These are phyloP conservation scores for Amanita phalloides DNA, from an alignment of 768 basidiomycete species.

Conservation along the genomic window DNA sequence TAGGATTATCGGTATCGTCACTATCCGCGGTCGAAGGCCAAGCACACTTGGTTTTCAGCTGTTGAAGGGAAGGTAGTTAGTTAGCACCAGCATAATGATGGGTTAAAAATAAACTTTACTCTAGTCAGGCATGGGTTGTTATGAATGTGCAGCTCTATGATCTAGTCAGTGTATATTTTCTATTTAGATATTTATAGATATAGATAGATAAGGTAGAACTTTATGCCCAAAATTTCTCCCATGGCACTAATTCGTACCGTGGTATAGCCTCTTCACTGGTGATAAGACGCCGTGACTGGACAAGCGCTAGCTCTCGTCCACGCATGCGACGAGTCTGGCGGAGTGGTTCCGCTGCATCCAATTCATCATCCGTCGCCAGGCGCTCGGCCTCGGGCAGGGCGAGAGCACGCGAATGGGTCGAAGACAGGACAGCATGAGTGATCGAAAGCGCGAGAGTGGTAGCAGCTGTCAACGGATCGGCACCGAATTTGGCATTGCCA, in stretches of 20 bases:
- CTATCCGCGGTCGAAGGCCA: no score
- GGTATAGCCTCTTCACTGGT: conserved; percentile 22
- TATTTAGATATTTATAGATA: background rate
- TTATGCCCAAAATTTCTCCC: conserved; percentile 3
- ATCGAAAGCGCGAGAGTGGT: conserved; percentile 60
- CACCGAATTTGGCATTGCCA: background rate
- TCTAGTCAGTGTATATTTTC: no score
- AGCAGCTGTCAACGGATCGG: conserved; percentile 43
- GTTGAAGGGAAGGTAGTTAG: background rate
- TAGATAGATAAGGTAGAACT: background rate
- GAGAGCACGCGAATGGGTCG: conserved; percentile 50
- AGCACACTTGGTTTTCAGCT: no score
- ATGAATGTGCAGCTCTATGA: background rate
- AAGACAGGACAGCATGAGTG: conserved; percentile 59
- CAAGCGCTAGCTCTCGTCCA: conserved; percentile 73
- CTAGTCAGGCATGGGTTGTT: background rate
- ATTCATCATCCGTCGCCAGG: conserved; percentile 64
- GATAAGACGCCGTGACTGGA: conserved; percentile 69
- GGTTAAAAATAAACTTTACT: background rate
- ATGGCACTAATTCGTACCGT: background rate
- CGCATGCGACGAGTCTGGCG: conserved; percentile 68
- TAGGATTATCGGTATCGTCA: no score
- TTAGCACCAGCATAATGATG: background rate
- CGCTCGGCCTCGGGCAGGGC: conserved; percentile 50
- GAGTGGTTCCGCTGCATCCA: conserved; percentile 53